Percentiles rank a stretch among this genome's conserved stretches.
Conservation (phyloP, 371 early-diverging fungal species). For the Coemansia sp. region DNA sequence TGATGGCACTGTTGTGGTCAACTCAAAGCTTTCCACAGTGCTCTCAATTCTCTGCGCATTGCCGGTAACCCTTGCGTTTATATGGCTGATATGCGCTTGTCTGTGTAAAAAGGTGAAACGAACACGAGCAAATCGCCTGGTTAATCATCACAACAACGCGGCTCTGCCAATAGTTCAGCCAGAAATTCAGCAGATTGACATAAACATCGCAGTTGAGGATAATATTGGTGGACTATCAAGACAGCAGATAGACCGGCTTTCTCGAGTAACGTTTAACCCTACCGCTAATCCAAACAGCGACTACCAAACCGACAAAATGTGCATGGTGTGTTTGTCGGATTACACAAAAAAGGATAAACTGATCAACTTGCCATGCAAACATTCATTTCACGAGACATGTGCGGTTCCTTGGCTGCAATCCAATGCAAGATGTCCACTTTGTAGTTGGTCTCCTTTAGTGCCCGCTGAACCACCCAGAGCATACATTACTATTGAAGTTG, state of each 20-base stretch:
- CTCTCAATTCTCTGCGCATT: not conserved
- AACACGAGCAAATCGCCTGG: too few species aligned
- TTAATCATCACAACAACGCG: too few species aligned
- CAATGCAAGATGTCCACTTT: constrained; percentile 58
- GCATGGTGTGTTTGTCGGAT: constrained; percentile 66
- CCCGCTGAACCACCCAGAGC: not conserved
- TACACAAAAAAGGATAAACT: constrained; percentile 57
- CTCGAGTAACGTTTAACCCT: not conserved
- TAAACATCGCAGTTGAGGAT: too few species aligned
- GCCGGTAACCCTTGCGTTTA: not conserved
- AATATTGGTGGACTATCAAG: not conserved
- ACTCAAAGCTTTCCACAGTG: not conserved
- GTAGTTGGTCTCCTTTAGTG: constrained; percentile 16
- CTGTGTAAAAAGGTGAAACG: too few species aligned
- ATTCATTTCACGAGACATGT: constrained; percentile 65
- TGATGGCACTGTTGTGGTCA: not conserved
- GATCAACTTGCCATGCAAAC: constrained; percentile 61
- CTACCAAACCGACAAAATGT: constrained; percentile 19
- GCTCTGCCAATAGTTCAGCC: too few species aligned
- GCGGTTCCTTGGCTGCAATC: constrained; percentile 64
- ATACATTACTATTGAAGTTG: not conserved
- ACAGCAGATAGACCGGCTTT: not conserved
- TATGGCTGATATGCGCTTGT: too few species aligned
- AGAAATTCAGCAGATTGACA: too few species aligned
- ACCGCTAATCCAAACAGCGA: not conserved